Evolutionary conservation across 2,329 filamentous ascomycete genomes (phyloP), one percentile per base, ranked within the genome.

Genomic region (Pseudogymnoascus sp.): DNA sequence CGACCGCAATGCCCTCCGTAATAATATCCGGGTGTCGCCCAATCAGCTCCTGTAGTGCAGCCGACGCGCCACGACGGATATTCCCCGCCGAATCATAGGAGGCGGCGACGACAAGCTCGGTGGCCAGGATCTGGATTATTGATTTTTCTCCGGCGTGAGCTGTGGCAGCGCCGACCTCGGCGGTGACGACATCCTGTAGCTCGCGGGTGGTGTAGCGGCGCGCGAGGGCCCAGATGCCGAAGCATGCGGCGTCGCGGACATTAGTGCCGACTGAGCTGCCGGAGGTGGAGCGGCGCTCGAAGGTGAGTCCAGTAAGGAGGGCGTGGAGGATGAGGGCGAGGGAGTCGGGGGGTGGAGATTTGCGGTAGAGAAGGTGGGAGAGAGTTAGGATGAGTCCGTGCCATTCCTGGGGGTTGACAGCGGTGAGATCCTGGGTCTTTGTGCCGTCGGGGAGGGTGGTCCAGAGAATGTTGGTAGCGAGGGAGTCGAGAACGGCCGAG

Each of bases 241-340:
- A 99, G 73, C 93, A 97, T 2, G 95, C 91, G 11, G 95, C 93
- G 77, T 99, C 95, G 57, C 95, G 86, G 14, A 99, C 93, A 69
- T 96, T 96, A 1, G 90, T 88, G 1, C 95, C 95, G 10, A 93
- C 81, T 2, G 91, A 93, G 11, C 83, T 86, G n/a, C 95, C 93
- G 2, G 91, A 91, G 0, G 91, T 84, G 54, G 88, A 90, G 64
- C 93, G 84, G 71, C 96, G 91, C 74, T 99, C 93, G 72, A 97
- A 99, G 0, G 86, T 86, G 26, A 97, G 79, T 0, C 91, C 93
- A 8, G 90, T 83, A 0, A 96, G 77, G 14, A 97, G 80, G 1
- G 89, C 87, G 64, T 89, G 86, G 2, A 96, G 80, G 45, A 96
- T 90, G 62, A 88, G 83, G 0, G 86, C 81, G 4, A 97, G 80